Evolutionary conservation across 2,329 filamentous ascomycete genomes (phyloP), one percentile per base, ranked within the genome.

Genomic region (Monosporascus sp.): DNA sequence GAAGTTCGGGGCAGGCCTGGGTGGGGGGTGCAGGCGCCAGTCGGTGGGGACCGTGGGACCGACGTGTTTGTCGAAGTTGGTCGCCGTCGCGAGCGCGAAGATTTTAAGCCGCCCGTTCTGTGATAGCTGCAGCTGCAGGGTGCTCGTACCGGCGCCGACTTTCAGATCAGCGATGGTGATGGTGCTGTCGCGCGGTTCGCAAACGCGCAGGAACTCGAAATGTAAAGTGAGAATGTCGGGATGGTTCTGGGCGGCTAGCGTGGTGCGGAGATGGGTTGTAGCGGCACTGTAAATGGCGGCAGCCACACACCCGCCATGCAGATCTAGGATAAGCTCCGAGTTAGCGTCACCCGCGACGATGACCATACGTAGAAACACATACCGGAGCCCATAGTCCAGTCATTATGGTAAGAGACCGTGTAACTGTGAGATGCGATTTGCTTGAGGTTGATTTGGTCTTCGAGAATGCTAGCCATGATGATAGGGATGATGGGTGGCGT

Each of bases 221-320:
- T 63, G 61, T n/a, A 64, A 36, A 9, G 52, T 62, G 2, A 63
- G 37, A 3, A 63, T 51, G 24, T 64, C 52, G 7, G 59, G 58
- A 24, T 64, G 62, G 27, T 58, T 55, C 38, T 49, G 47, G 5
- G 51, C 46, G 3, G 38, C 51, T 6, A 55, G 27, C 5, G n/a
- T 31, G 1, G 38, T 54, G 5, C 22, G 11, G 20, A 64, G 51
- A 40, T 63, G 58, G 2, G 53, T 61, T 8, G 38, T 20, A n/a
- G 52, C 52, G 7, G 56, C 48, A 44, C 48, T 48, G 14, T 61
- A 53, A 22, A 63, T 54, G 5, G 55, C 40, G 8, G 61, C 59
- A 24, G 61, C 58, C 0, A 61, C 40, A 31, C 40, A 51, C 0
- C 61, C 59, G 4, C 61, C 61, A 20, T 57, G 52, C 1, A 62